Evolutionary conservation across 306 rosid species (phyloP), one percentile per base, ranked within the genome.

Genomic region (Arachis stenosperma): DNA sequence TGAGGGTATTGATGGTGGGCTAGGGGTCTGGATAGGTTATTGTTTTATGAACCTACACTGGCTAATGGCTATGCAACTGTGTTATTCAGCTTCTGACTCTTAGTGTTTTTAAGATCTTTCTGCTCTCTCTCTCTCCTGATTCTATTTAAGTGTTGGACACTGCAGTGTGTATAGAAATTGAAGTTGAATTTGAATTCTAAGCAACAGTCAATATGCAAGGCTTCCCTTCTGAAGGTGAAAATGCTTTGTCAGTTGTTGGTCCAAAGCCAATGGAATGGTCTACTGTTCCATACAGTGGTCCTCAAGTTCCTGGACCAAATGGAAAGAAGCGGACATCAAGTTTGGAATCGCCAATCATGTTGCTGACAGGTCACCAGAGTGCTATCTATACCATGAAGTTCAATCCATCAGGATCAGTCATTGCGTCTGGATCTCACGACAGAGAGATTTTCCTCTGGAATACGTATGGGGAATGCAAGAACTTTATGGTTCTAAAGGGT

Each of bases 351-450:
- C 95, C 96, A 57, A 91, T 94, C 81, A 91, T 94, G 98, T 71
- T 89, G 82, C 77, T 94, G 84, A 27, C 85, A 0, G 98, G 98
- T 55, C 98, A 94, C 78, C 94, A 94, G 82, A 94, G 98, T 78
- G 88, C 86, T 61, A 65, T 94, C 57, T 94, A 91, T 80, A 89
- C 98, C 64, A 79, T 91, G 96, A 91, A 94, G 85, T 91, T 94
- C 81, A 91, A 91, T 69, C 96, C 97, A 58, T 74, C 87, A 4
- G 98, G 97, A 83, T 84, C 90, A 59, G 92, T 88, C 12, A 9
- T 91, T 66, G 98, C 97, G 52, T 94, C 98, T 39, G 98, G 98
- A 72, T 94, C 97, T 5, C 96, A 94, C 52, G 98, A 94, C 91
- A 85, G 43, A 69, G 97, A 94, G 81, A 94, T 91, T 77, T 94